Evolutionary conservation across 148 eudicot species (phyloP), one percentile per base, ranked within the genome.

Genomic region (Rhododendron williamsianum): DNA sequence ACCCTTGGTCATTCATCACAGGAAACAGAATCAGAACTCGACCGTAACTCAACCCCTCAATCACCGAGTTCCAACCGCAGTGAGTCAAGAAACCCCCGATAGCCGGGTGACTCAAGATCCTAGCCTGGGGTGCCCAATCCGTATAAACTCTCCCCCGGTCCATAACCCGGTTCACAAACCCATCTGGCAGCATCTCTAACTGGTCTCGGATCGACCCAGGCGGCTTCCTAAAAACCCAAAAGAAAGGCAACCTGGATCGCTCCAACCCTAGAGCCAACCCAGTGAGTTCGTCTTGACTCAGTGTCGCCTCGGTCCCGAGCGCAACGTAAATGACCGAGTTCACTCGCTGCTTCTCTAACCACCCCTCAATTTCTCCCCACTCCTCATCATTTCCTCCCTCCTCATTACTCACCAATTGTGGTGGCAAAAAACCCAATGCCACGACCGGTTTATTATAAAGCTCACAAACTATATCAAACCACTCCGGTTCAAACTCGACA

Each of bases 71-170:
- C 94, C 94, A 93, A 15, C 94, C 98, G 65, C 93, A 93, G 69
- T 94, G 98, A 82, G 94, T 92, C 86, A 94, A 85, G 87, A 92
- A 93, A 1, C 94, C 94, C 19, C 92, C 91, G 10, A 87, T 83
- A 12, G 94, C 85, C 1, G 88, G 73, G 35, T 94, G 98, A 30
- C 90, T 79, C 25, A 93, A 86, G 72, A 94, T 92, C 94, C 81
- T 92, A 3, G 87, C 86, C 30, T 94, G 98, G 9, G 96, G 96
- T 2, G 91, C 94, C 98, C 96, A 94, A 41, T 89, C 92, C 30
- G 79, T 43, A 58, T 90, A 87, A 49, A 94, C 82, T 36, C 87
- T 16, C 5, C 94, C 96, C 2, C 89, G 82, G 4, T 78, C 54
- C 51, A 82, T 83, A 41, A 91, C 88, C 16, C 93, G 87, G 15